Percentiles rank a stretch among this genome's conserved stretches.
Evolutionary conservation across 768 basidiomycete genomes (phyloP).

Genomic region (Tylopilus rubrobrunneus): DNA sequence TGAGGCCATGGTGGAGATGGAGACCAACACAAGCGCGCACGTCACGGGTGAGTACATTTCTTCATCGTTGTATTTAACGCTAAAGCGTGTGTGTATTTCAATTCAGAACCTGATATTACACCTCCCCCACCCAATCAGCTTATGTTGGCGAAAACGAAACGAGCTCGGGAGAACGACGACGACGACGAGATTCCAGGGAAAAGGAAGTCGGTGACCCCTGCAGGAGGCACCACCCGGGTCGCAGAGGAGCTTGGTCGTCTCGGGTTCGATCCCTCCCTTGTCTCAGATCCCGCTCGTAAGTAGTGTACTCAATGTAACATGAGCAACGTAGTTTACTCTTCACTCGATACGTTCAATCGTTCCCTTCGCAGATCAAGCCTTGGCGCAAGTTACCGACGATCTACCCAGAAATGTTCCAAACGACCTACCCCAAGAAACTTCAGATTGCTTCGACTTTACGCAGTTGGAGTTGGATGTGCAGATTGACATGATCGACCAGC

Average conservation of each 20-base stretch:
- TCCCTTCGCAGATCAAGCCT: too few species aligned
- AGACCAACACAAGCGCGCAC: too few species aligned
- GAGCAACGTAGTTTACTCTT: too few species aligned
- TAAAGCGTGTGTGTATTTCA: neutral
- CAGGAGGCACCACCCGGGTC: neutral
- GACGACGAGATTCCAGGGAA: neutral
- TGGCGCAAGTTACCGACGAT: too few species aligned
- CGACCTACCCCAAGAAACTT: too few species aligned
- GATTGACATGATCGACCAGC: too few species aligned
- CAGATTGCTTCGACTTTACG: too few species aligned
- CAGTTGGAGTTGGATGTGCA: too few species aligned
- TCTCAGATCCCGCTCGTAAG: neutral
- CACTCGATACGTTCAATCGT: too few species aligned
- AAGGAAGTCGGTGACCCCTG: neutral
- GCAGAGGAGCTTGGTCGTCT: neutral
- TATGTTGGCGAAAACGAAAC: neutral
- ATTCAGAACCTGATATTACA: neutral
- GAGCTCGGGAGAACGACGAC: neutral
- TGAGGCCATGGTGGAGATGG: too few species aligned
- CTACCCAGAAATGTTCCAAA: too few species aligned
- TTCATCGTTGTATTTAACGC: neutral
- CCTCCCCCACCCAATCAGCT: neutral
- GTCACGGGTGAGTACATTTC: too few species aligned
- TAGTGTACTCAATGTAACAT: neutral
- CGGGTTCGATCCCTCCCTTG: neutral